Evolutionary conservation across 2,329 filamentous ascomycete genomes (phyloP).

Genomic region (Lithohypha guttulata): DNA sequence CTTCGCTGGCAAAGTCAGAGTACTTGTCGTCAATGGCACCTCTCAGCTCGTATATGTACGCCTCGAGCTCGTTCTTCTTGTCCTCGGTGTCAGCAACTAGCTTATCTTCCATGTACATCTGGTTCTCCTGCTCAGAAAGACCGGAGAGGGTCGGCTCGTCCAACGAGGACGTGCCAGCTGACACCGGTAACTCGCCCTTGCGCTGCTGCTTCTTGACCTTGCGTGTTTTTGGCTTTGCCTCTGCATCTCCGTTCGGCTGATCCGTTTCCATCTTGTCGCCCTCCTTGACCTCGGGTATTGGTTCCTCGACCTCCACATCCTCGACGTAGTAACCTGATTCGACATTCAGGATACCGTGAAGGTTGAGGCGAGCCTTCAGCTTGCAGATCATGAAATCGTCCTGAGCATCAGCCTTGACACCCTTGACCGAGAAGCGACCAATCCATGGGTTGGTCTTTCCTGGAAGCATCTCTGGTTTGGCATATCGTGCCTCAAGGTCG

Average conservation of each 20-base stretch:
- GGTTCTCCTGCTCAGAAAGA: constrained; percentile 69
- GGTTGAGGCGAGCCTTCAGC: constrained; percentile 91
- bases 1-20: constrained; percentile 75
- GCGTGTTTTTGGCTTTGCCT: constrained; percentile 69
- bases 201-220: constrained; percentile 99
- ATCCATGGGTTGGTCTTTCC: constrained; percentile 92
- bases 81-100: constrained; percentile 95
- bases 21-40: constrained; percentile 92
- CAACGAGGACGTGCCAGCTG: constrained; percentile 69
- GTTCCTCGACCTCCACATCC: constrained; percentile 93
- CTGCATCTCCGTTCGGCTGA: constrained; percentile 47
- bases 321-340: constrained; percentile 97
- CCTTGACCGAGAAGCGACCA: constrained; percentile 94
- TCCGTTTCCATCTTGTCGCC: constrained; percentile 81
- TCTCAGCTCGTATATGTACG: constrained; percentile 91
- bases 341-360: constrained; percentile 91
- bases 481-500: constrained; percentile 89
- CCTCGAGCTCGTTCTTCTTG: constrained; percentile 99
- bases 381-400: constrained; percentile 99
- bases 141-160: constrained; percentile 56
- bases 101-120: constrained; percentile 98
- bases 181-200: constrained; percentile 88
- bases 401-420: constrained; percentile 72
- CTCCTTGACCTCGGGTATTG: constrained; percentile 66
- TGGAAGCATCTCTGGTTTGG: constrained; percentile 73